phyloP scores from a whole-genome alignment of 192 early-diverging fungal species.

The Entomortierella lignicola region DNA sequence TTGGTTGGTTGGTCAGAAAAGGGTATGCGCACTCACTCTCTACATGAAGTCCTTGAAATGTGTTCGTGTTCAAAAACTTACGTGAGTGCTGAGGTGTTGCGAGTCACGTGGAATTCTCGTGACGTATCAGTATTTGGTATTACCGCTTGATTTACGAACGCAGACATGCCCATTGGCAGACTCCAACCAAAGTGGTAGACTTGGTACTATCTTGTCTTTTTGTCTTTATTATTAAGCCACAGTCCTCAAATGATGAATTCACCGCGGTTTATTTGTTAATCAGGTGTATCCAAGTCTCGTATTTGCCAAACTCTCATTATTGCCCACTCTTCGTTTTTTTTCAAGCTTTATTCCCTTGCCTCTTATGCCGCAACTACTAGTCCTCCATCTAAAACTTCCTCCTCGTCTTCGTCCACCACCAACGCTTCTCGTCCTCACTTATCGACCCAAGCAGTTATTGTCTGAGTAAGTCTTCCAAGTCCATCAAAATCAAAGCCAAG shows the following conservation, averaged over 20 bases:
- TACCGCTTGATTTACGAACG: no score
- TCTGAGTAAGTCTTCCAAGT: slow-evolving; percentile 38
- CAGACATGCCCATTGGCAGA: no score
- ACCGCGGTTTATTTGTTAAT: slow-evolving; percentile 3
- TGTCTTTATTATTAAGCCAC: neutral
- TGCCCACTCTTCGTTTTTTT: no score
- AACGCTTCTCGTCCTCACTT: slow-evolving; percentile 15
- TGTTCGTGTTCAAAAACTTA: slow-evolving; percentile 8
- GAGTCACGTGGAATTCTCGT: neutral
- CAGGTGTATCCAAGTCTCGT: neutral
- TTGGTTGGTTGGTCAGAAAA: no score
- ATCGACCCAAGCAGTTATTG: slow-evolving; percentile 44
- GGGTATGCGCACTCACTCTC: no score
- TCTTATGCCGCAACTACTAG: neutral
- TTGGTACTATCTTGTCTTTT: no score
- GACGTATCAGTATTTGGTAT: neutral
- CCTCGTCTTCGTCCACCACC: neutral
- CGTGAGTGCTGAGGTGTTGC: slow-evolving; percentile 5
- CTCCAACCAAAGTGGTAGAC: no score
- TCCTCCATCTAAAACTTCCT: neutral
- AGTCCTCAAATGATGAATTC: neutral
- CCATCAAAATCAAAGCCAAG: slow-evolving; percentile 50
- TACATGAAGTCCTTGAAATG: no score
- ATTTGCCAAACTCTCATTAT: no score
- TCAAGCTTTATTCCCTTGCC: no score